Evolutionary conservation across 1,284 basidiomycete species (phyloP).

Genomic region (Puccinia brachypodii): DNA sequence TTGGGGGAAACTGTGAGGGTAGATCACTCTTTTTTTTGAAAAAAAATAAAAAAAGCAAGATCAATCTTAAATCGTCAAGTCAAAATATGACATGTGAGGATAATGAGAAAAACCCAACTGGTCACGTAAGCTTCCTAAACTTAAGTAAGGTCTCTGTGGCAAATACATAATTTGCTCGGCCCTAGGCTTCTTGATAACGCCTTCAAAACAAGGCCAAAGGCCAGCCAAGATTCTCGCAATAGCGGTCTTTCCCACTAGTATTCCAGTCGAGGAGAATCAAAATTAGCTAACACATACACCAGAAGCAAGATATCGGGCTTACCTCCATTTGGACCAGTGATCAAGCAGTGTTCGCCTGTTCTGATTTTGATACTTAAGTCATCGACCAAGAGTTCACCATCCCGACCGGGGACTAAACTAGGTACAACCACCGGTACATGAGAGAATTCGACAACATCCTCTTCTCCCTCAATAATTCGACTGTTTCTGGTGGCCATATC

Average conservation of each 20-base stretch:
- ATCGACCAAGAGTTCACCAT: constrained; percentile 68
- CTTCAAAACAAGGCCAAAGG: constrained; percentile 69
- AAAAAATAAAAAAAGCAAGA: neutral
- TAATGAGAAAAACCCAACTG: constrained; percentile 63
- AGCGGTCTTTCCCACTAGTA: constrained; percentile 79
- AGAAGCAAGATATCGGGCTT: constrained; percentile 42
- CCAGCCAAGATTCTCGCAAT: constrained; percentile 86
- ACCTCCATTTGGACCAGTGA: constrained; percentile 70
- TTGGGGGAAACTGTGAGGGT: constrained; percentile 78
- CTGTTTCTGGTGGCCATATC: constrained; percentile 61
- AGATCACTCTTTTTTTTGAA: constrained; percentile 63
- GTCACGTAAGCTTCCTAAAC: constrained; percentile 78
- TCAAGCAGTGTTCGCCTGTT: constrained; percentile 84
- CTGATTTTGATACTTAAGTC: constrained; percentile 71
- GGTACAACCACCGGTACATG: constrained; percentile 76
- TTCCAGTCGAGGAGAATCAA: neutral
- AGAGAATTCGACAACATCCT: constrained; percentile 63
- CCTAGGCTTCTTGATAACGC: constrained; percentile 59
- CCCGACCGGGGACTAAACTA: constrained; percentile 62
- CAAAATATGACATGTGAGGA: no score
- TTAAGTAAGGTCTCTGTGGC: constrained; percentile 89
- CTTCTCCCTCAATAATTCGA: constrained; percentile 55
- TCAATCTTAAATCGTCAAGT: constrained; percentile 42
- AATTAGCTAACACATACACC: neutral
- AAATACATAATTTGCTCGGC: constrained; percentile 74